Conservation (phyloP, 225 moss, liverwort and hornwort species). For the Physcomitrellopsis africana region DNA sequence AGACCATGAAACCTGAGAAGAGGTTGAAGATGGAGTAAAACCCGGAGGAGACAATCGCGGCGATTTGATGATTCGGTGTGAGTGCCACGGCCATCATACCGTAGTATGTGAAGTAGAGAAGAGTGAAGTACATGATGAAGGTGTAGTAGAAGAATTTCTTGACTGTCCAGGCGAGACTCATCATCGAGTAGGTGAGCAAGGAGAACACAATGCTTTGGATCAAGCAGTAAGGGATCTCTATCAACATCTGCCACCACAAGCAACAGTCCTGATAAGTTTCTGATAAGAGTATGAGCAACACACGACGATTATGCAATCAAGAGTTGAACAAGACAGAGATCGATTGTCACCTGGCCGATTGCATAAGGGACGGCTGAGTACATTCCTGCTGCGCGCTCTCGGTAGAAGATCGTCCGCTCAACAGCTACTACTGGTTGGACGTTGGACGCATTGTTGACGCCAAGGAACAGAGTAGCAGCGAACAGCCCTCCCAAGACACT, state of each 20-base stretch:
- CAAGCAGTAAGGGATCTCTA: slow-evolving; percentile 47
- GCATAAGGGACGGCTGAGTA: slow-evolving; percentile 48
- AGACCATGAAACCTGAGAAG: slow-evolving; percentile 51
- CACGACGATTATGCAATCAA: background rate
- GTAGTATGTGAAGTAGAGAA: slow-evolving; percentile 51
- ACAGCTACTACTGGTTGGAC: slow-evolving; percentile 47
- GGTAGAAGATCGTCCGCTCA: slow-evolving; percentile 46
- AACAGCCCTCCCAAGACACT: slow-evolving; percentile 42
- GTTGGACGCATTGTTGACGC: slow-evolving; percentile 41
- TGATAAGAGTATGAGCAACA: too few relatives aligned
- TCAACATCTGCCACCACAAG: slow-evolving; percentile 36
- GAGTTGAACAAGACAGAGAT: background rate
- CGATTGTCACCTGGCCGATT: slow-evolving; percentile 36
- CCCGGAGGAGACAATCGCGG: slow-evolving; percentile 44
- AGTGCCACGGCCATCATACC: slow-evolving; percentile 52
- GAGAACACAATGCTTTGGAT: slow-evolving; percentile 38
- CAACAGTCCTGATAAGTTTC: background rate
- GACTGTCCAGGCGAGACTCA: slow-evolving; percentile 40
- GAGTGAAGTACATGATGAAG: slow-evolving; percentile 45
- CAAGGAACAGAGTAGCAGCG: slow-evolving; percentile 40
- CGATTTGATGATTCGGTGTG: slow-evolving; percentile 52
- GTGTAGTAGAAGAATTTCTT: slow-evolving; percentile 39
- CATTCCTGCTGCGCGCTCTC: slow-evolving; percentile 52
- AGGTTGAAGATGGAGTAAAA: slow-evolving; percentile 53
- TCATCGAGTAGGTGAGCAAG: slow-evolving; percentile 45